Base-by-base conservation (phyloP, 2,329 filamentous ascomycete genomes). In the Neopestalotiopsis sp. region DNA sequence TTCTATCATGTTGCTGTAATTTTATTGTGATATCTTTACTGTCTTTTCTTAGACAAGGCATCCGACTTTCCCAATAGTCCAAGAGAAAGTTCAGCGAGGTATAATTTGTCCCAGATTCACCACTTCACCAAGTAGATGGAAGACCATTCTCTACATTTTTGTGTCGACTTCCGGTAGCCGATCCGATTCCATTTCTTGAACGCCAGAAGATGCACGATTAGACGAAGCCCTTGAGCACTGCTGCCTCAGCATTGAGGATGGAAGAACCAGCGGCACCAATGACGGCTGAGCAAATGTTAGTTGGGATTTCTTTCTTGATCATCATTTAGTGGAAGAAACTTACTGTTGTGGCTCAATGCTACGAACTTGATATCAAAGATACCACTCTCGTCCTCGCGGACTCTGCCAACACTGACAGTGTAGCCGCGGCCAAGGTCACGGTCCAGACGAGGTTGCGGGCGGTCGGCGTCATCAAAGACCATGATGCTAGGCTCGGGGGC, bases 331-430 rank as follows among this genome's bases (percentile, higher is more conserved):
- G 13, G 57, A 2, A 65, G 49, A 40, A 40, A 20, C 86, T 82
- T 78, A 89, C 86, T 90, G 75, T 90, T 90, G 74, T 98, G 96
- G 78, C 94, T 97, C 74, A 98, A 84, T 30, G 94, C 94, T 71
- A 96, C 95, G 81, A 98, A 98, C 80, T 97, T 95, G 79, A 98
- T 88, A 78, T 98, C 96, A 76, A 98, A 98, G 73, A 97, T 92
- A 24, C 93, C 94, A 71, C 91, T 92, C 74, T 94, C 92, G 75
- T 97, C 95, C 80, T 95, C 91, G 61, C 96, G 85, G 34, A 98
- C 89, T 32, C 95, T 89, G 7, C 95, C 95, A 24, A 98, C 95
- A 75, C 92, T 96, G 52, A 98, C 94, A 3, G 95, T 93, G 78
- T 98, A 98, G 0, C 96, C 95, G 65, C 89, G 88, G 70, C 93